Conservation (phyloP, 2,329 filamentous ascomycete genomes). For the Sporothrix sp. region DNA sequence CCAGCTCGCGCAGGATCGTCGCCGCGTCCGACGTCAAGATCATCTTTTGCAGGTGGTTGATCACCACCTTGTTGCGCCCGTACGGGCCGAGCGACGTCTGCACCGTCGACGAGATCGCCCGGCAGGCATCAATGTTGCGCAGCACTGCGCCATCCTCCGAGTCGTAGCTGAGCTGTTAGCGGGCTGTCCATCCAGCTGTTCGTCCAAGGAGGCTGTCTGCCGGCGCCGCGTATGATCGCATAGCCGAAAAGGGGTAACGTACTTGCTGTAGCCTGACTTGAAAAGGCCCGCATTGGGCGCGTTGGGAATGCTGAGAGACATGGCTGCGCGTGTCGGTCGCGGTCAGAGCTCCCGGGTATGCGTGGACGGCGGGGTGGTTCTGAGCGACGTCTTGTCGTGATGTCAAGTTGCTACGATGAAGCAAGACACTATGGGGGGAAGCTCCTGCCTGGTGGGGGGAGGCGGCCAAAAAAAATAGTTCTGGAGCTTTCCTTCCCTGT, state of each 20-base stretch:
- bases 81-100: slow-evolving; percentile 95
- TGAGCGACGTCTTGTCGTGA: slow-evolving; percentile 1
- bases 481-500: slow-evolving; percentile 13
- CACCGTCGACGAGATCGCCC: slow-evolving; percentile 89
- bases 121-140: slow-evolving; percentile 97
- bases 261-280: slow-evolving; percentile 96
- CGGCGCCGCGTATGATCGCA: too few relatives aligned
- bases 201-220: too few relatives aligned
- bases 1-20: slow-evolving; percentile 92
- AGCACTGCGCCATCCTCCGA: slow-evolving; percentile 97
- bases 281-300: slow-evolving; percentile 90
- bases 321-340: slow-evolving; percentile 30
- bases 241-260: slow-evolving; percentile 30
- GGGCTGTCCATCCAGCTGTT: too few relatives aligned
- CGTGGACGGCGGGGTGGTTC: background rate
- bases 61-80: slow-evolving; percentile 98
- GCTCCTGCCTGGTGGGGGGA: slow-evolving; percentile 8
- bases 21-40: slow-evolving; percentile 96
- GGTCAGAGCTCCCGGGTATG: background rate
- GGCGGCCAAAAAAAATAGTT: slow-evolving; percentile 15
- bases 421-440: slow-evolving; percentile 1
- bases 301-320: slow-evolving; percentile 94
- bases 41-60: slow-evolving; percentile 99
- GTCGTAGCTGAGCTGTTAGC: slow-evolving; percentile 64
- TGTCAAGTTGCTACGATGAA: slow-evolving; percentile 3